A percentile compares a stretch with the other conserved stretches of the same genome.
phyloP scores from a whole-genome alignment of 208 protist genomes.

The Tritrichomonas foetus region DNA sequence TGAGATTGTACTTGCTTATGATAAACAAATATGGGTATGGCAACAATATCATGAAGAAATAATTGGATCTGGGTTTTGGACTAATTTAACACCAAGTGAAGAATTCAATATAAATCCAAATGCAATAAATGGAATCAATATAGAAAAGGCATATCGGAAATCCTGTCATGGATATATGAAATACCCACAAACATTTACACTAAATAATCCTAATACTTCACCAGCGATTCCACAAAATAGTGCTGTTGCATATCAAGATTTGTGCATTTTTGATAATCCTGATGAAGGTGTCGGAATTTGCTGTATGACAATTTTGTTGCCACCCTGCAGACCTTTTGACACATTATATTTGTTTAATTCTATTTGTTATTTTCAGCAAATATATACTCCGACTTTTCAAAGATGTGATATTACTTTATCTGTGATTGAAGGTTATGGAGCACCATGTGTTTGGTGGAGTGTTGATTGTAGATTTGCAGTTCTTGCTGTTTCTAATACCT shows the following conservation, averaged over 20 bases:
- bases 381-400: background rate
- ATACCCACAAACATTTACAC: background rate
- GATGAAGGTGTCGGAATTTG: constrained; percentile 19
- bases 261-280: constrained; percentile 29
- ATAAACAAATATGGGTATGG: constrained; percentile 25
- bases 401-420: background rate
- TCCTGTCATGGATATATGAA: constrained; percentile 27
- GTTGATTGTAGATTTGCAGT: background rate
- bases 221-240: background rate
- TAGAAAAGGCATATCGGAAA: background rate
- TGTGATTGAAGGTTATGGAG: background rate
- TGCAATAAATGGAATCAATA: background rate
- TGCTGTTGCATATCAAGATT: constrained; percentile 20
- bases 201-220: background rate
- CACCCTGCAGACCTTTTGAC: constrained; percentile 5
- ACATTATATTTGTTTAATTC: constrained; percentile 13
- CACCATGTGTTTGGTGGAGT: constrained; percentile 30
- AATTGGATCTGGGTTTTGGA: background rate
- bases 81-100: background rate
- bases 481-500: background rate
- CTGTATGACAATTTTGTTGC: background rate
- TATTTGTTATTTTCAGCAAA: background rate
- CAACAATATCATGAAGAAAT: background rate
- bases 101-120: background rate
- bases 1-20: background rate